phyloP scores from a whole-genome alignment of 2,329 filamentous ascomycete genomes.

The Berkeleyomyces basicola region DNA sequence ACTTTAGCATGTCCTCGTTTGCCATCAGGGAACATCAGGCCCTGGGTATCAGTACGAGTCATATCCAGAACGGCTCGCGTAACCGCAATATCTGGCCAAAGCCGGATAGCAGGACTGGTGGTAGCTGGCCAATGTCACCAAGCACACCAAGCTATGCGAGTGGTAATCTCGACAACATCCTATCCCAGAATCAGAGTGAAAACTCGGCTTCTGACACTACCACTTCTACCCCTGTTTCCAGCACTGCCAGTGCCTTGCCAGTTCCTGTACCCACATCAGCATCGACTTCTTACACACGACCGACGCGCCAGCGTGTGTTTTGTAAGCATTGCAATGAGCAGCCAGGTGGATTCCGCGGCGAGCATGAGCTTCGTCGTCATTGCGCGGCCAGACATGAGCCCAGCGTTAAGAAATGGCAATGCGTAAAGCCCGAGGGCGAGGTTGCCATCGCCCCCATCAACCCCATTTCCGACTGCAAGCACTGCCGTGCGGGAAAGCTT shows the following conservation, averaged over 20 bases:
- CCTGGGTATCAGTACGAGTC: constrained; percentile 14
- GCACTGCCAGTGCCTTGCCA: not conserved
- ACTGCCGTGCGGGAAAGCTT: constrained; percentile 57
- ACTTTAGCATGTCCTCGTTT: not conserved
- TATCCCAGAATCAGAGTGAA: not conserved
- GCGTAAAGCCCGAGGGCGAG: constrained; percentile 31
- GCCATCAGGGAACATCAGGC: not conserved
- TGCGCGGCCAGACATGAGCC: constrained; percentile 46
- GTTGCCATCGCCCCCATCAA: constrained; percentile 5
- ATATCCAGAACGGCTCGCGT: constrained; percentile 27
- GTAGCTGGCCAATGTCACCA: not conserved
- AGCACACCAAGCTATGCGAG: not conserved
- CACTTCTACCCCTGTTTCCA: not conserved
- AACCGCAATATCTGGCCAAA: constrained; percentile 29
- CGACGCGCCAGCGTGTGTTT: constrained; percentile 28
- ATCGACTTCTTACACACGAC: not conserved
- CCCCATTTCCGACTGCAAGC: constrained; percentile 67
- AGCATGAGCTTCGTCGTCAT: constrained; percentile 64
- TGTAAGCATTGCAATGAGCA: constrained; percentile 56
- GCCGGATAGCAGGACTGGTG: constrained; percentile 17
- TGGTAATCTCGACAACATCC: not conserved
- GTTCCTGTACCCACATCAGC: no score
- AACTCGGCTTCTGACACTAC: not conserved
- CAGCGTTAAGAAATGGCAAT: constrained; percentile 39
- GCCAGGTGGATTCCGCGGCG: constrained; percentile 66